A percentile compares a stretch with the other conserved stretches of the same genome.
These are phyloP conservation scores for Podospora australis DNA, from an alignment of 495 filamentous ascomycete species.

Conservation along the genomic window DNA sequence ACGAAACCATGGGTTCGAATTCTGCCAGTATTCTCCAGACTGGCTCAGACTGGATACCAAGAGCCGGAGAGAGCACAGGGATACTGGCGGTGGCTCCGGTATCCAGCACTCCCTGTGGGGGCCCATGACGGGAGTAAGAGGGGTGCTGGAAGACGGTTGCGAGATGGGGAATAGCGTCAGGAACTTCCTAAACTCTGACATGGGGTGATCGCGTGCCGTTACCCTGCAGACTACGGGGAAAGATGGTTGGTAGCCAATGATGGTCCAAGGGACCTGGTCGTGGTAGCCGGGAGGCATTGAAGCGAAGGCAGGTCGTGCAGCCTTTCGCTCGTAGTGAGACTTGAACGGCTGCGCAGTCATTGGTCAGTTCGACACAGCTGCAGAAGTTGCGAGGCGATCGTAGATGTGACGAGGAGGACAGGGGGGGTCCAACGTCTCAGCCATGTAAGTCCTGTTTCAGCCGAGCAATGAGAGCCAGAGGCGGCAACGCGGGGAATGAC, in stretches of 20 bases:
- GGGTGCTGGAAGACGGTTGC: background rate
- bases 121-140: background rate
- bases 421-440: conserved; percentile 24
- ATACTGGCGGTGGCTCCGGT: conserved; percentile 10
- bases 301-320: background rate
- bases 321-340: background rate
- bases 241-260: background rate
- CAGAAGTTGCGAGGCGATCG: conserved; percentile 6
- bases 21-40: conserved; percentile 17
- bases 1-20: conserved; percentile 6
- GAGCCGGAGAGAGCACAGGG: conserved; percentile 15
- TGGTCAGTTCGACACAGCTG: background rate
- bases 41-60: conserved; percentile 12
- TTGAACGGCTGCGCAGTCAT: background rate
- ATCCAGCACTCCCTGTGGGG: conserved; percentile 11
- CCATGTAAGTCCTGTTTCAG: conserved; percentile 22
- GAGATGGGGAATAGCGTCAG: conserved; percentile 10
- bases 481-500: background rate
- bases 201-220: background rate
- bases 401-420: conserved; percentile 9
- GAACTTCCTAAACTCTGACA: conserved; percentile 1
- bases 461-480: conserved; percentile 3
- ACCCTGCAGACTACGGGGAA: background rate
- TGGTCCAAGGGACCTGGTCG: background rate
- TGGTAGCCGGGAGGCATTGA: background rate